Conservation (phyloP, 2,329 filamentous ascomycete genomes). For the Arthrobotrys musiformis region DNA sequence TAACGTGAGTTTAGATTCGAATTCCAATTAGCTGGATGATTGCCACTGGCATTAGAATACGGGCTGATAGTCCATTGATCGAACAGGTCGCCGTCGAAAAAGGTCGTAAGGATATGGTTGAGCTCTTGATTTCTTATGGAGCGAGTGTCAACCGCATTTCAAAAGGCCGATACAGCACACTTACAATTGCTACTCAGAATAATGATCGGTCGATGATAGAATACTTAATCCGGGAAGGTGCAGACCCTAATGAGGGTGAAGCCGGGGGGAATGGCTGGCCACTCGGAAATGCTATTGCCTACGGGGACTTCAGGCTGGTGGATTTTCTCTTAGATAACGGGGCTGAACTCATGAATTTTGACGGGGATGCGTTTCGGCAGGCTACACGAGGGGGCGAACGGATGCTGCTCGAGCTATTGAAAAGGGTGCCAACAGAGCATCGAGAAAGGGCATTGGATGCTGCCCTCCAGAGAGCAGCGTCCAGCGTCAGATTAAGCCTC, state of each 20-base stretch:
- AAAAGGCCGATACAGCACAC: slow-evolving; percentile 4
- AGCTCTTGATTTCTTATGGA: slow-evolving; percentile 25
- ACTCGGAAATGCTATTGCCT: neutral
- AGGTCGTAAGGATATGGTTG: slow-evolving; percentile 11
- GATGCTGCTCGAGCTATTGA: slow-evolving; percentile 5
- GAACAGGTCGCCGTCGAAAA: slow-evolving; percentile 8
- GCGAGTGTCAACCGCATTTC: neutral
- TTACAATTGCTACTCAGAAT: neutral
- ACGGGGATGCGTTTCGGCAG: neutral
- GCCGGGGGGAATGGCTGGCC: neutral
- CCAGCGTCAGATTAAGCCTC: slow-evolving; percentile 4
- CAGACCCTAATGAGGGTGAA: no score
- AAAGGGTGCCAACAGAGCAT: neutral
- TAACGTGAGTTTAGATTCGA: slow-evolving; percentile 31
- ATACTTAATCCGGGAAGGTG: slow-evolving; percentile 24
- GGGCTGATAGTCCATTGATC: no score
- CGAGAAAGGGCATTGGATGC: neutral
- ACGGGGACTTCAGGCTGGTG: neutral
- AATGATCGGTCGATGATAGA: slow-evolving; percentile 19
- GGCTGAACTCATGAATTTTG: slow-evolving; percentile 2
- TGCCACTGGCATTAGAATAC: no score
- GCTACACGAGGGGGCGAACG: slow-evolving; percentile 24
- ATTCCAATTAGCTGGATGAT: no score
- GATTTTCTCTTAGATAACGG: slow-evolving; percentile 20
- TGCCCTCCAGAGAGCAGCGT: neutral